Evolutionary conservation across 192 early-diverging fungal species (phyloP).

Genomic region (Kickxella alabastrina): DNA sequence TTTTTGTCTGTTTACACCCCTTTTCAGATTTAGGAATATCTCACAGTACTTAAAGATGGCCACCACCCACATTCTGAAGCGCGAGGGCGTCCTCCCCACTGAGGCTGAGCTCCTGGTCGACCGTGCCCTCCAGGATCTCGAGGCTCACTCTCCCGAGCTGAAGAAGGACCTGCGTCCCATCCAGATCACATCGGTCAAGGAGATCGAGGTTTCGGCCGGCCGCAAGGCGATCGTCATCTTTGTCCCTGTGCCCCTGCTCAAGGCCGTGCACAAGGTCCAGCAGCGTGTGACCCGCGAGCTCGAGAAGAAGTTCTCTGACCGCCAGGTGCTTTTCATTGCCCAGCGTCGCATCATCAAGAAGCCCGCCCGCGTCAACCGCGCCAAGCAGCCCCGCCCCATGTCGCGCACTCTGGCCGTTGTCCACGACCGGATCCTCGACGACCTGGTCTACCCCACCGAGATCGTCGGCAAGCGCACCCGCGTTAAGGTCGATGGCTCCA

Average conservation of each 20-base stretch:
- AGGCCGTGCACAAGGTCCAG: constrained; percentile 97
- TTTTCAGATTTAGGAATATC: constrained; percentile 22
- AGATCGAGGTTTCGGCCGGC: constrained; percentile 92
- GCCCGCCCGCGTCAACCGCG: constrained; percentile 85
- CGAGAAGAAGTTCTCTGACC: constrained; percentile 99
- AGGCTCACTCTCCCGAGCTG: constrained; percentile 93
- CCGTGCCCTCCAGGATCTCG: constrained; percentile 92
- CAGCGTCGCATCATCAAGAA: constrained; percentile 94
- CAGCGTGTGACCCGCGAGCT: constrained; percentile 95
- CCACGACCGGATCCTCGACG: constrained; percentile 95
- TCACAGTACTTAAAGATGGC: constrained; percentile 38
- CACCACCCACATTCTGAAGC: constrained; percentile 55
- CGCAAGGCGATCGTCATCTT: constrained; percentile 96
- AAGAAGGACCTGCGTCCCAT: constrained; percentile 95
- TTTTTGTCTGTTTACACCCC: background rate
- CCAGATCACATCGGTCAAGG: constrained; percentile 93
- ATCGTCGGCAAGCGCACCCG: constrained; percentile 98
- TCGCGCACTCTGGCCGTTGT: constrained; percentile 94
- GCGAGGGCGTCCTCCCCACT: constrained; percentile 51
- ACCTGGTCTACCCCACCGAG: constrained; percentile 98
- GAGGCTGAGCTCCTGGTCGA: constrained; percentile 95
- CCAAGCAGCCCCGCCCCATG: constrained; percentile 91
- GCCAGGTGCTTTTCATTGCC: constrained; percentile 92
- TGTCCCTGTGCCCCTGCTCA: constrained; percentile 92
- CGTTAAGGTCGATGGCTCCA: constrained; percentile 91